Base-by-base conservation (phyloP, 2,329 filamentous ascomycete genomes). In the Dothideomycetes sp. region DNA sequence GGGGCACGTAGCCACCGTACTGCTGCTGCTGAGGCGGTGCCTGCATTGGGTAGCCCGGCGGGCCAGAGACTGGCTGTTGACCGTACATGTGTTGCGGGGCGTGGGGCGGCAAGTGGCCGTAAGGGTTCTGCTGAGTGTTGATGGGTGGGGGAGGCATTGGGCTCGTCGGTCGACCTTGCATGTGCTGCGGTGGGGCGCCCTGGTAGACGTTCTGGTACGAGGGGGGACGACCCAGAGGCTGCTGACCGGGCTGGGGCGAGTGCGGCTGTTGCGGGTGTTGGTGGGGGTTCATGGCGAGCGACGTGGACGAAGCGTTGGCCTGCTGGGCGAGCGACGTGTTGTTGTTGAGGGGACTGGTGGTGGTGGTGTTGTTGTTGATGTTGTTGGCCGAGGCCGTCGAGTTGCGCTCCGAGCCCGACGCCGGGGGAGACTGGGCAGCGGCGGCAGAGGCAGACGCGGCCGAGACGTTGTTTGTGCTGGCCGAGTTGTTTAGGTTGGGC, bases 211-310 rank as follows among this genome's bases (percentile, higher is more conserved):
- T 75, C 45, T 74, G 71, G 59, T 81, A 81, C 55, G 74, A 78
- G 30, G 77, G 77, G 51, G 77, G 77, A 45, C 76, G 71, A 51
- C 74, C 76, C 51, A 74, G 64, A 29, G 67, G 65, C 48, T 71
- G 64, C 27, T 64, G 63, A 42, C 68, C 69, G 49, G 29, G 37
- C 30, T 41, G 64, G 65, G 37, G 56, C 59, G 42, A 44, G 45
- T 53, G 50, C 29, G 42, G 40, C 39, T 51, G 49, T 54, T 76
- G 64, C 64, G 37, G 56, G 62, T 45, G 40, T 45, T 56, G 51
- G 29, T 43, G 39, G 39, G 50, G 49, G 55, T 76, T 78, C 69
- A 77, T 77, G 51, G 49, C 41, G 28, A 49, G 39, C 17, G 51
- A 47, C 12, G 52, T 47, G 20, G 45, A 47, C 37, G 47, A 43